Evolutionary conservation across 2,329 filamentous ascomycete species (phyloP), one percentile per base, ranked within the genome.

Genomic region (Trichophyton rubrum): DNA sequence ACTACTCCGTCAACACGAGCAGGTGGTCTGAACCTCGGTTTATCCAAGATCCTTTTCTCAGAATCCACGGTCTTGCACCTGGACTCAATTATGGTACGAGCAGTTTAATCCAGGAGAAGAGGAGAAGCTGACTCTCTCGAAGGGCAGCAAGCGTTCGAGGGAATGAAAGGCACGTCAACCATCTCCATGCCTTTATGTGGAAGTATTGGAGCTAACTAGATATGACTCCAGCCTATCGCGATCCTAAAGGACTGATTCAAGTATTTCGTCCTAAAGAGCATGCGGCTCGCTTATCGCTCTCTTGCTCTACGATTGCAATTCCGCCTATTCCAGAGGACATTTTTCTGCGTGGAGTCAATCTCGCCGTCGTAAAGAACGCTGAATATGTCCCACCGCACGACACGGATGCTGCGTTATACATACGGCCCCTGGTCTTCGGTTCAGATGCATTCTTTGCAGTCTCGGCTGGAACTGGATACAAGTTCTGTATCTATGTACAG

Each of bases 91-190:
- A 82, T 65, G 59, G 59, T 59, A 38, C 4, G 17, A 43, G 41
- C 56, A 4, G 2, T 30, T 33, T 17, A 43, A 59, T 55, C 24
- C n/a, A 20, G 13, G 3, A 15, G n/a, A 17, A 4, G 9, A 27
- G n/a, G 17, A 13, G 6, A 47, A 33, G 47, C 40, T 45, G n/a
- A 41, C 38, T 15, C 49, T 59, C 30, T 27, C 43, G 24, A 47
- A 59, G 76, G 65, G 15, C 79, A 80, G 68, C 79, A 81, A 68
- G 80, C 78, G 68, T 82, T 79, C 69, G 79, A 82, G 67, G 79
- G 79, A 15, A 71, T 81, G 66, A 81, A 81, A 62, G 65, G 65
- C 65, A 62, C 13, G 47, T 43, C 24, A n/a, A 2, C 11, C 2
- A 6, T 6, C 7, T 20, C 40, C 15, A n/a, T 7, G 30, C 4